A percentile compares a stretch with the other conserved stretches of the same genome.
Conservation (phyloP, 1,284 basidiomycete genomes). For the Dichomitus squalens region DNA sequence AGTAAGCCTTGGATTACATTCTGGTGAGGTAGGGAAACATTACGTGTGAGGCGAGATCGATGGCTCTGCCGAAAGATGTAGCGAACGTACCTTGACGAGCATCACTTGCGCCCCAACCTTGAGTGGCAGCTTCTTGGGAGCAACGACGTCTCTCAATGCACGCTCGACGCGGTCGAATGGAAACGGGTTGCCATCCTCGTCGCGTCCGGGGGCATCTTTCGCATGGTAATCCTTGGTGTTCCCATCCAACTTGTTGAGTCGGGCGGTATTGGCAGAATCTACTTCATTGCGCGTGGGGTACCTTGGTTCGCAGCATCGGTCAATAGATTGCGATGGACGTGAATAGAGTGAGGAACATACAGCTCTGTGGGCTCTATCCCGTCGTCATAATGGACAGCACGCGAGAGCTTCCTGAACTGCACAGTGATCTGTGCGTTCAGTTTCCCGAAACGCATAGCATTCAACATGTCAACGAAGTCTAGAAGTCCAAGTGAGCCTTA, state of each 20-base stretch:
- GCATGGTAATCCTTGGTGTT: conserved; percentile 40
- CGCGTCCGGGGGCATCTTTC: conserved; percentile 36
- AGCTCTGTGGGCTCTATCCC: conserved; percentile 84
- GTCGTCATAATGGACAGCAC: conserved; percentile 64
- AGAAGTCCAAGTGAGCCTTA: not conserved
- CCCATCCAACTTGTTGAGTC: conserved; percentile 39
- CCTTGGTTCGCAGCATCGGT: conserved; percentile 39
- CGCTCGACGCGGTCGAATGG: conserved; percentile 23
- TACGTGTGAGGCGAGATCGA: not conserved
- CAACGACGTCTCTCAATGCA: conserved; percentile 35
- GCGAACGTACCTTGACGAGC: conserved; percentile 45
- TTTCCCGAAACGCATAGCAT: conserved; percentile 67
- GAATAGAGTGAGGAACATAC: conserved; percentile 40
- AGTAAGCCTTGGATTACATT: conserved; percentile 35
- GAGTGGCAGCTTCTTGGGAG: conserved; percentile 33
- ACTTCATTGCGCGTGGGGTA: conserved; percentile 67
- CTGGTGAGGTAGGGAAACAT: not conserved
- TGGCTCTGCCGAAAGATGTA: not conserved
- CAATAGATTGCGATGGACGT: not conserved
- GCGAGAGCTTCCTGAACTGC: conserved; percentile 63
- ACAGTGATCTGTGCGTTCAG: conserved; percentile 48
- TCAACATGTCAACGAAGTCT: conserved; percentile 74
- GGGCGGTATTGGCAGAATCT: conserved; percentile 53
- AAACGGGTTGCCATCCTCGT: conserved; percentile 25
- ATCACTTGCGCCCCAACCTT: conserved; percentile 43